These are phyloP conservation scores for Hymenoscyphus fraxineus DNA, from an alignment of 2,329 filamentous ascomycete genomes.

Conservation along the genomic window DNA sequence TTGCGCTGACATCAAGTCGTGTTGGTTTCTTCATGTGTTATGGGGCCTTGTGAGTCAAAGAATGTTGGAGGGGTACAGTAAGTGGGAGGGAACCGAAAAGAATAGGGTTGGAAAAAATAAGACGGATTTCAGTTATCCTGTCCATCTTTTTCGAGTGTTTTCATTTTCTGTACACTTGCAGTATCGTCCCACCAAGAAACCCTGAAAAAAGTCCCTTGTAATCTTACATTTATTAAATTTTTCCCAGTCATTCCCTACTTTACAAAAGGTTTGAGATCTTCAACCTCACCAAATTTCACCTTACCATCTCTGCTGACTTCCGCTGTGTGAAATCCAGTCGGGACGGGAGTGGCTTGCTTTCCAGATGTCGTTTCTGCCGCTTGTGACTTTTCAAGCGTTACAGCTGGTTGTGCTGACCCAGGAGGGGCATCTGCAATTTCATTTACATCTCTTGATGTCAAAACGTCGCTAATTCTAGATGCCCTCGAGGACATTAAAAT, in stretches of 20 bases:
- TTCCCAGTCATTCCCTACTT: slow-evolving; percentile 11
- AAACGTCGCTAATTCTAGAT: slow-evolving; percentile 69
- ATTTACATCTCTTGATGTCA: slow-evolving; percentile 76
- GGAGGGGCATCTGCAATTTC: slow-evolving; percentile 83
- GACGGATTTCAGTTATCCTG: background rate
- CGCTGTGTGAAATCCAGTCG: slow-evolving; percentile 52
- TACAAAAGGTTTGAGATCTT: slow-evolving; percentile 22
- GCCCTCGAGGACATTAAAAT: slow-evolving; percentile 87
- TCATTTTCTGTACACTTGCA: background rate
- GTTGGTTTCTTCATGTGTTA: background rate
- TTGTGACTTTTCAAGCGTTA: slow-evolving; percentile 45
- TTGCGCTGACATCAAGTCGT: background rate
- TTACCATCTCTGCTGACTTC: slow-evolving; percentile 59
- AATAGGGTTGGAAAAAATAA: background rate
- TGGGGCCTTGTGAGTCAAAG: background rate
- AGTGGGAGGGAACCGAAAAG: background rate
- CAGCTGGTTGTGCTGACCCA: slow-evolving; percentile 61
- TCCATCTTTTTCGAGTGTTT: background rate
- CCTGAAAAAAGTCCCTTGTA: background rate
- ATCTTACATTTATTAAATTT: slow-evolving; percentile 8
- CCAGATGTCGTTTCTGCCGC: slow-evolving; percentile 21
- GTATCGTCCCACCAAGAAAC: background rate
- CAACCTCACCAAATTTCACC: slow-evolving; percentile 49
- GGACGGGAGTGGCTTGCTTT: slow-evolving; percentile 35
- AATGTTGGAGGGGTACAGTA: background rate